Conservation (phyloP, 2,329 filamentous ascomycete genomes). For the Phyllosticta citrichinensis region DNA sequence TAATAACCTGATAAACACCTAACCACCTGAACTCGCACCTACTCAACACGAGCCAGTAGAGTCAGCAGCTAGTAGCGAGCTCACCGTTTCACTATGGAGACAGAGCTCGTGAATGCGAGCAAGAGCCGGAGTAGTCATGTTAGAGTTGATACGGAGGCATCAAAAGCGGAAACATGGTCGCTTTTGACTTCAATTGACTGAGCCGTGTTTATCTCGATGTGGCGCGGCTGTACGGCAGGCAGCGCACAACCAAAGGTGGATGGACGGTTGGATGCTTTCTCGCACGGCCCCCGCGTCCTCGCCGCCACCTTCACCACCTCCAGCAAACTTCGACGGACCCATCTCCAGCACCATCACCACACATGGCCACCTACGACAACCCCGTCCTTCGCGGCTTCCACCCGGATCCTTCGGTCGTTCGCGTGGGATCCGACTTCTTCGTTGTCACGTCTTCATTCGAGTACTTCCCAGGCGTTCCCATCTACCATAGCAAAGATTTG, state of each 20-base stretch:
- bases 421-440: constrained; percentile 44
- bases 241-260: not conserved
- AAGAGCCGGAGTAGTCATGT: not conserved
- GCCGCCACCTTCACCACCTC: not conserved
- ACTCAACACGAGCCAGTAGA: constrained; percentile 39
- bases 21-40: too few species aligned
- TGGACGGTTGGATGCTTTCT: not conserved
- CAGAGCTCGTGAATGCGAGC: constrained; percentile 43
- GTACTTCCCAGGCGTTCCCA: constrained; percentile 51
- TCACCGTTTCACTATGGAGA: constrained; percentile 52
- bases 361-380: constrained; percentile 21
- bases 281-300: not conserved
- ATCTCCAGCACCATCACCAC: constrained; percentile 20
- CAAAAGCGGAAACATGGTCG: not conserved
- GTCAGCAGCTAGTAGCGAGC: constrained; percentile 46
- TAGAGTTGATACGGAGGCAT: not conserved
- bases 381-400: constrained; percentile 52
- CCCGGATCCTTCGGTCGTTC: constrained; percentile 48
- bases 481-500: constrained; percentile 48
- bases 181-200: not conserved
- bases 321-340: not conserved
- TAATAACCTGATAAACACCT: too few species aligned
- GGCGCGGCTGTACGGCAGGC: not conserved
- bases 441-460: constrained; percentile 54
- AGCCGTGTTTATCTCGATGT: not conserved